Evolutionary conservation across 176 grass and related monocot species (phyloP).

Genomic region (Eragrostis curvula): DNA sequence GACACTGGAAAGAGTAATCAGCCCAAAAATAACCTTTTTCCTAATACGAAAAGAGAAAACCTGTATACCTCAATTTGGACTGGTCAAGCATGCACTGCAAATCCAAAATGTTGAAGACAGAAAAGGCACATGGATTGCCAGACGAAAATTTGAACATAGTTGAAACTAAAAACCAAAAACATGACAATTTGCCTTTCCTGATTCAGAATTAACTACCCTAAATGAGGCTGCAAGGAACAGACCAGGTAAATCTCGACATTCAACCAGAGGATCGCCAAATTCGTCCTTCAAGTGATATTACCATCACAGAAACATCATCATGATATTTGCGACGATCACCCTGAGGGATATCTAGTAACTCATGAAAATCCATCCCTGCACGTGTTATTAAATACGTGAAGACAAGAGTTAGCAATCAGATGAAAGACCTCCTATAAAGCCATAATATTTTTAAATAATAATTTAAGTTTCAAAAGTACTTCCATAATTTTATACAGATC

Average conservation of each 20-base stretch:
- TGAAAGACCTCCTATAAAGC: background rate
- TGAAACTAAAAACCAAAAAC: constrained; percentile 23
- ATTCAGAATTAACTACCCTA: constrained; percentile 40
- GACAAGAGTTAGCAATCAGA: background rate
- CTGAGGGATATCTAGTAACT: constrained; percentile 82
- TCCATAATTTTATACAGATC: background rate
- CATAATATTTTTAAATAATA: background rate
- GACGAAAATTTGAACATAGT: constrained; percentile 28
- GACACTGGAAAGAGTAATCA: background rate
- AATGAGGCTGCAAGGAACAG: constrained; percentile 52
- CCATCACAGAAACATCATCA: constrained; percentile 87
- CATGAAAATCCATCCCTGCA: constrained; percentile 86
- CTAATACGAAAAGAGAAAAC: constrained; percentile 44
- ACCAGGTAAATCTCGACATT: constrained; percentile 34
- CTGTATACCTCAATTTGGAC: constrained; percentile 43
- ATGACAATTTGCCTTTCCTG: constrained; percentile 41
- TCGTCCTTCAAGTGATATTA: constrained; percentile 80
- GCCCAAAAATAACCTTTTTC: background rate
- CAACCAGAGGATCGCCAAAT: constrained; percentile 84
- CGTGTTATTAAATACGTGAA: constrained; percentile 2
- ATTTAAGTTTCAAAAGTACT: background rate
- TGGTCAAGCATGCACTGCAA: constrained; percentile 51
- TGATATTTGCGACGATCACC: constrained; percentile 81
- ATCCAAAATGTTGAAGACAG: constrained; percentile 38
- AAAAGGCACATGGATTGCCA: constrained; percentile 37